Evolutionary conservation across 805 yeast species (phyloP), one percentile per base, ranked within the genome.

Genomic region (Ogataea naganishii): DNA sequence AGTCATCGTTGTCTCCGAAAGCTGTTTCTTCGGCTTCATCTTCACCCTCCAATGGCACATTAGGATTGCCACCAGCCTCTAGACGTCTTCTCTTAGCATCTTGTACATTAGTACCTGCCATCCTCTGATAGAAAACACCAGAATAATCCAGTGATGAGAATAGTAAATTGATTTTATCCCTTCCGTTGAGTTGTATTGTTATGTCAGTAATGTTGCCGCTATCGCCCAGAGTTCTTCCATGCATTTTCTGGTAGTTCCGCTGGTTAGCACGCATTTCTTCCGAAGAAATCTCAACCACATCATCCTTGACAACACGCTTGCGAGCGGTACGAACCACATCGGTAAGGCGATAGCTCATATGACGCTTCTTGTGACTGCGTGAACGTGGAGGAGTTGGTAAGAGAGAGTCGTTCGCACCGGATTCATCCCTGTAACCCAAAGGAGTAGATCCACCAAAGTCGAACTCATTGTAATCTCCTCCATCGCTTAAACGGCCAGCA

Each of bases 281-380:
- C 5, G 64, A 49, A n/a, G 66, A 55, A 23, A 72, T 49, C 26
- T 67, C 73, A 13, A 54, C 63, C 5, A 37, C 45, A 0, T 55
- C 40, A 45, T 75, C 81, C n/a, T 65, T 44, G 20, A 59, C 49
- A 17, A 74, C 42, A 38, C 60, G 65, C 35, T 68, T 60, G 33
- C 65, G 64, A 19, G 56, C 49, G 2, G 76, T 70, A 39, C 67
- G 61, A 4, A 72, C 64, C 20, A 75, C 77, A 18, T 51, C 56
- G 6, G 47, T 43, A 23, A 11, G 30, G 14, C 11, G 30, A 14
- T 7, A 11, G 18, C 8, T 23, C 16, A 7, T 18, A 5, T 12
- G n/a, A n/a, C n/a, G n/a, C n/a, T n/a, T n/a, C n/a, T n/a, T 27
- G 26, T 23, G 20, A 14, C 18, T 11, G 19, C 23, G 20, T 23